These are phyloP conservation scores for Tulasnella sp. DNA, from an alignment of 768 basidiomycete genomes.

Conservation along the genomic window DNA sequence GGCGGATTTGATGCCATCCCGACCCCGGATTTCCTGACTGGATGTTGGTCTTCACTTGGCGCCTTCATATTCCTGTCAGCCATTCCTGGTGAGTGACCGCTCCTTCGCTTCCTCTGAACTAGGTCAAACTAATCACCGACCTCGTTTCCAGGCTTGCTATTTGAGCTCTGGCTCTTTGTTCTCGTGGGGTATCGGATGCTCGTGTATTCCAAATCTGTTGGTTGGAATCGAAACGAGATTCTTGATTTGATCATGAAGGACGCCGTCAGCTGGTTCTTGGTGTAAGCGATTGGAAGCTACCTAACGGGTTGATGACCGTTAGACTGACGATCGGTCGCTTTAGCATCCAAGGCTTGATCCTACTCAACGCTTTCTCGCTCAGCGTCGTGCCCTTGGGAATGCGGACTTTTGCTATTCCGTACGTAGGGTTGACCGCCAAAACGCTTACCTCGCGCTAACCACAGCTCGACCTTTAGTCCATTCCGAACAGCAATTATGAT, in stretches of 20 bases:
- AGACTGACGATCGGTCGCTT: neutral
- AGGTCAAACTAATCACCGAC: neutral
- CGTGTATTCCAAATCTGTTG: neutral
- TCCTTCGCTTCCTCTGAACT: neutral
- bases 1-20: conserved; percentile 11
- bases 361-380: conserved; percentile 3
- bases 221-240: conserved; percentile 12
- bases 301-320: neutral
- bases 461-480: neutral
- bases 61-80: conserved; percentile 1
- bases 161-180: conserved; percentile 24
- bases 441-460: neutral
- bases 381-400: conserved; percentile 13
- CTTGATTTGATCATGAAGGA: conserved; percentile 18
- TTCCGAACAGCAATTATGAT: conserved; percentile 25
- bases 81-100: neutral
- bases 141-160: neutral
- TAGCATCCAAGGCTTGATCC: conserved; percentile 14
- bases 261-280: conserved; percentile 23
- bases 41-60: conserved; percentile 22
- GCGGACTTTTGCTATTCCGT: conserved; percentile 18
- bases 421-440: neutral
- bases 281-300: neutral
- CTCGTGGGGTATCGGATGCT: conserved; percentile 18
- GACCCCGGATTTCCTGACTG: conserved; percentile 18